phyloP scores from a whole-genome alignment of 116 monocot species.

The Dioscorea cayenensis region DNA sequence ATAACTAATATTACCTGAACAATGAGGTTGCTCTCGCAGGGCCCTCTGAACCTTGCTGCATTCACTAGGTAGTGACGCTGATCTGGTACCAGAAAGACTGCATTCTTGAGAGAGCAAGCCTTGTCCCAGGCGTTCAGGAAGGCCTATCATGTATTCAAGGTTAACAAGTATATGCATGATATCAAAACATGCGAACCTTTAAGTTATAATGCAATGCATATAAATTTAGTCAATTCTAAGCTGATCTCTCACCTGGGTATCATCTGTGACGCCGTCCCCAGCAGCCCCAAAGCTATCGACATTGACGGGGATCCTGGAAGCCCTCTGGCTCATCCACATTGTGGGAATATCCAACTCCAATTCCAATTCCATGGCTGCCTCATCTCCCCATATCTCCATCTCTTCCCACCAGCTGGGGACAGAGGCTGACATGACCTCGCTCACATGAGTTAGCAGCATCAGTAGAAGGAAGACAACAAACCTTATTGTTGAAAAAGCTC shows the following conservation, averaged over 20 bases:
- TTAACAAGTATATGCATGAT: not conserved
- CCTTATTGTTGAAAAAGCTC: too few relatives aligned
- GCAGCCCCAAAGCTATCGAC: constrained; percentile 86
- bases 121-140: constrained; percentile 68
- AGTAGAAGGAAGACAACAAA: too few relatives aligned
- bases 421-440: not conserved
- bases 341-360: not conserved
- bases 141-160: constrained; percentile 33
- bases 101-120: constrained; percentile 65
- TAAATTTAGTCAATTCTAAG: not conserved
- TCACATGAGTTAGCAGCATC: not conserved
- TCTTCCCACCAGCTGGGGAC: not conserved
- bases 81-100: constrained; percentile 83
- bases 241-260: constrained; percentile 51
- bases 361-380: not conserved
- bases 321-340: constrained; percentile 16
- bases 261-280: constrained; percentile 79
- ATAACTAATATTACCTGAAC: constrained; percentile 41
- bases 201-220: too few relatives aligned
- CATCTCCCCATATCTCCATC: constrained; percentile 7
- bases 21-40: constrained; percentile 57
- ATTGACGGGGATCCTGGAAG: constrained; percentile 59
- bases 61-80: constrained; percentile 51
- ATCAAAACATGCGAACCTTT: too few relatives aligned
- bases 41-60: constrained; percentile 69